Conservation (phyloP, 495 filamentous ascomycete species). For the Neurospora hispaniola region DNA sequence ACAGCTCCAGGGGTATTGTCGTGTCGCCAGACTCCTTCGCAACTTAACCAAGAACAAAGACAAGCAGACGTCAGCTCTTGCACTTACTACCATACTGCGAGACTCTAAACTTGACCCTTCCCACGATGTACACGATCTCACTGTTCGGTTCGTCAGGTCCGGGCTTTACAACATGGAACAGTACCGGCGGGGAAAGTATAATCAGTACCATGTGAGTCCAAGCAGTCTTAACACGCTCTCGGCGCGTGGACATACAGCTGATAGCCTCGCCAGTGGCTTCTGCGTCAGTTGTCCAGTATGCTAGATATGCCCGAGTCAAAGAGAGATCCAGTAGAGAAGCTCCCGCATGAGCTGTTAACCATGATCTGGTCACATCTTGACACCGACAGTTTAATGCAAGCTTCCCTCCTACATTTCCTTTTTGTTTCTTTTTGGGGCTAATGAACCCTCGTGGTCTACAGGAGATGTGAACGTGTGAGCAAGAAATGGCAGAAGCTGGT, state of each 20-base stretch:
- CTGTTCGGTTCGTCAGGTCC: slow-evolving; percentile 7
- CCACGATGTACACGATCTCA: slow-evolving; percentile 2
- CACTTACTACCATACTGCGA: slow-evolving; percentile 4
- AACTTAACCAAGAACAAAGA: slow-evolving; percentile 3
- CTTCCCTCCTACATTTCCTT: not conserved
- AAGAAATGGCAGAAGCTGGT: slow-evolving; percentile 13
- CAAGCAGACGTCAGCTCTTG: not conserved
- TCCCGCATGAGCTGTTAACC: slow-evolving; percentile 14
- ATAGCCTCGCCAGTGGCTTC: slow-evolving; percentile 3
- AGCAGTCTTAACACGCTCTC: not conserved
- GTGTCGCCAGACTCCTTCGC: slow-evolving; percentile 14
- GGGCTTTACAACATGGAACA: slow-evolving; percentile 8
- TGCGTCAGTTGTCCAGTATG: slow-evolving; percentile 14
- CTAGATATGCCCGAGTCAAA: slow-evolving; percentile 6
- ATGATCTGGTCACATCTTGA: slow-evolving; percentile 15
- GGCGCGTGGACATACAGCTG: not conserved
- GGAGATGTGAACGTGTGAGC: slow-evolving; percentile 13
- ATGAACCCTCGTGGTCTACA: not conserved
- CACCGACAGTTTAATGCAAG: slow-evolving; percentile 10
- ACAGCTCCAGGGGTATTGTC: slow-evolving; percentile 19
- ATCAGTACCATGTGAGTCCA: slow-evolving; percentile 10
- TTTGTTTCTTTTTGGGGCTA: not conserved
- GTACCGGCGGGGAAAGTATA: slow-evolving; percentile 3
- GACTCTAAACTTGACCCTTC: not conserved
- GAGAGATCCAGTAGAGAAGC: slow-evolving; percentile 13